These are phyloP conservation scores for Acanthamoeba sp. DNA, from an alignment of 208 protist species.

Conservation along the genomic window DNA sequence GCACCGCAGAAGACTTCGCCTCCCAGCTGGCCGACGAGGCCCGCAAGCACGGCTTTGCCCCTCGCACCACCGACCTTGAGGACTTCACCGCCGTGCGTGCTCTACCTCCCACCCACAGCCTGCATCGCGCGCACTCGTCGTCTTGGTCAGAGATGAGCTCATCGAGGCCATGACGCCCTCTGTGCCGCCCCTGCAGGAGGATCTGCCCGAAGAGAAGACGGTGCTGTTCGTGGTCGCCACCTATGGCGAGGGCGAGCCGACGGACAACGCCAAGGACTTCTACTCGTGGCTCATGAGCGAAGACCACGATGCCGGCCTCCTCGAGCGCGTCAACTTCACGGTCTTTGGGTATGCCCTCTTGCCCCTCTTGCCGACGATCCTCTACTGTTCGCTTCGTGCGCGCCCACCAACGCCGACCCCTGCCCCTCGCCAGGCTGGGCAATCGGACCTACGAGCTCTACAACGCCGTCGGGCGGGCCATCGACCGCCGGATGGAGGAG, in stretches of 20 bases:
- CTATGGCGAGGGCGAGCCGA: conserved; percentile 93
- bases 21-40: conserved; percentile 55
- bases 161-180: background rate
- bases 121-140: background rate
- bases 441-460: conserved; percentile 98
- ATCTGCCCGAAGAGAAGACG: conserved; percentile 73
- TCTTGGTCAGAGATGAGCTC: too few relatives aligned
- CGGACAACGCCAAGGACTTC: conserved; percentile 91
- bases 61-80: conserved; percentile 37
- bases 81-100: conserved; percentile 21
- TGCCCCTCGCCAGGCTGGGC: conserved; percentile 90
- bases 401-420: too few relatives aligned
- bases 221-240: conserved; percentile 91
- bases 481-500: conserved; percentile 85
- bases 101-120: background rate
- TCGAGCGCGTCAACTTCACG: conserved; percentile 89
- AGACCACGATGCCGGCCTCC: conserved; percentile 49
- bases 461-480: conserved; percentile 87
- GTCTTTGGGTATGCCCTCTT: conserved; percentile 65
- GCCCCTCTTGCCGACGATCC: too few relatives aligned
- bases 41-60: conserved; percentile 33
- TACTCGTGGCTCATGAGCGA: conserved; percentile 82
- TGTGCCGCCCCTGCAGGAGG: background rate
- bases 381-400: conserved; percentile 72
- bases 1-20: conserved; percentile 70